Percentiles rank a stretch among this genome's conserved stretches.
phyloP scores from a whole-genome alignment of 1,284 basidiomycete genomes.

The Farysia itapuensis region DNA sequence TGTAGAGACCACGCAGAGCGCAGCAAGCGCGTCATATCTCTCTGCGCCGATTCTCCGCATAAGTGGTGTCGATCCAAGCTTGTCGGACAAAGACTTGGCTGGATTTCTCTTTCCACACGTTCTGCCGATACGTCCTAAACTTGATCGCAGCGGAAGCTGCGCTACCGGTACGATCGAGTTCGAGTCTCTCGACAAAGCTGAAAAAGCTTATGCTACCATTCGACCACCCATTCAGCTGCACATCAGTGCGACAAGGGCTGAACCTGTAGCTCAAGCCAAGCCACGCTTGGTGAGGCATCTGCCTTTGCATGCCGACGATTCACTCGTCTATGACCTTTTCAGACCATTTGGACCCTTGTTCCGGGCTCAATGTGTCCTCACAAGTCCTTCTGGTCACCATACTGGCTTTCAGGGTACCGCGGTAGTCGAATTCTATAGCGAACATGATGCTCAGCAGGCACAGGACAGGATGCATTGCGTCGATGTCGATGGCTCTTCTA shows the following conservation, averaged over 20 bases:
- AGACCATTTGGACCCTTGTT: slow-evolving; percentile 45
- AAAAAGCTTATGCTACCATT: slow-evolving; percentile 49
- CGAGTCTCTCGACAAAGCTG: slow-evolving; percentile 48
- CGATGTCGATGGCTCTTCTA: slow-evolving; percentile 45
- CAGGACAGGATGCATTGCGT: slow-evolving; percentile 49
- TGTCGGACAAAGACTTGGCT: slow-evolving; percentile 46
- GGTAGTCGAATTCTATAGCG: slow-evolving; percentile 38
- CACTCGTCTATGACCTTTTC: slow-evolving; percentile 47
- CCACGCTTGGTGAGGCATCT: slow-evolving; percentile 52
- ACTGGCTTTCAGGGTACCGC: slow-evolving; percentile 55
- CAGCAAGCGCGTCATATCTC: too few relatives aligned
- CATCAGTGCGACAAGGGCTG: slow-evolving; percentile 10
- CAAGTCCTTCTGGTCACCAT: slow-evolving; percentile 41
- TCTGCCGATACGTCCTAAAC: slow-evolving; percentile 45
- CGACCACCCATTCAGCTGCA: slow-evolving; percentile 26
- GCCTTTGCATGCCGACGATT: slow-evolving; percentile 35
- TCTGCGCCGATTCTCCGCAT: slow-evolving; percentile 43
- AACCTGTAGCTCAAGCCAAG: slow-evolving; percentile 33
- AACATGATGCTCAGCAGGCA: slow-evolving; percentile 42
- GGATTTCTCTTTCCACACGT: slow-evolving; percentile 32
- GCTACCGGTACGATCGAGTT: slow-evolving; percentile 51
- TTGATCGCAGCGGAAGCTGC: slow-evolving; percentile 25
- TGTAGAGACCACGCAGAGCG: too few relatives aligned
- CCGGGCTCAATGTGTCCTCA: slow-evolving; percentile 40
- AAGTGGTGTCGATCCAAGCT: slow-evolving; percentile 29